These are phyloP conservation scores for Botryosphaeria dothidea DNA, from an alignment of 2,329 filamentous ascomycete genomes.

Conservation along the genomic window DNA sequence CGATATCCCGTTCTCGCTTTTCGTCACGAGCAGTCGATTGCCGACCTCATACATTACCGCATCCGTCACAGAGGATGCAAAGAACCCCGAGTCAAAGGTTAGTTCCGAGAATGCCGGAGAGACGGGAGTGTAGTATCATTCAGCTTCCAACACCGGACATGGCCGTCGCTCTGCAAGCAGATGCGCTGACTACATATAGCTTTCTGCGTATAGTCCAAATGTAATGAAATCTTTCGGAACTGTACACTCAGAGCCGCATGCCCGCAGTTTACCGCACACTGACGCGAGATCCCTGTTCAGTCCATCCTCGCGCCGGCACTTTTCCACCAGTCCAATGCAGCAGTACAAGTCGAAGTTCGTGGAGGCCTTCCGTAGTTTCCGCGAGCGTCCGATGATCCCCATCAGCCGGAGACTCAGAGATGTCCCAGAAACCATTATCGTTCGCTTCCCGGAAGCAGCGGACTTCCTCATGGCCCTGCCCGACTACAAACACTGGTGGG, in stretches of 20 bases:
- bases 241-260: background rate
- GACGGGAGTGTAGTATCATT: background rate
- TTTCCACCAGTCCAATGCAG: background rate
- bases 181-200: background rate
- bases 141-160: background rate
- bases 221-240: background rate
- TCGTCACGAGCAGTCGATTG: background rate
- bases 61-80: background rate
- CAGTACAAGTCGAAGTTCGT: background rate
- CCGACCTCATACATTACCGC: background rate
- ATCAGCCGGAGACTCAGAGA: background rate
- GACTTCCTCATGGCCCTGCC: background rate
- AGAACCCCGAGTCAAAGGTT: background rate
- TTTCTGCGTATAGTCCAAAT: background rate
- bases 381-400: background rate
- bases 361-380: too few relatives aligned
- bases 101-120: background rate
- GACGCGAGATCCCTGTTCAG: background rate
- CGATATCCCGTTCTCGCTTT: background rate
- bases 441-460: background rate
- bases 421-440: background rate
- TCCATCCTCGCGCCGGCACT: background rate
- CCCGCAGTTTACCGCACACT: background rate
- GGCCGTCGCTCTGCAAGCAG: background rate
- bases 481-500: background rate